Conservation (phyloP, 2,329 filamentous ascomycete species). For the Fusarium globosum region DNA sequence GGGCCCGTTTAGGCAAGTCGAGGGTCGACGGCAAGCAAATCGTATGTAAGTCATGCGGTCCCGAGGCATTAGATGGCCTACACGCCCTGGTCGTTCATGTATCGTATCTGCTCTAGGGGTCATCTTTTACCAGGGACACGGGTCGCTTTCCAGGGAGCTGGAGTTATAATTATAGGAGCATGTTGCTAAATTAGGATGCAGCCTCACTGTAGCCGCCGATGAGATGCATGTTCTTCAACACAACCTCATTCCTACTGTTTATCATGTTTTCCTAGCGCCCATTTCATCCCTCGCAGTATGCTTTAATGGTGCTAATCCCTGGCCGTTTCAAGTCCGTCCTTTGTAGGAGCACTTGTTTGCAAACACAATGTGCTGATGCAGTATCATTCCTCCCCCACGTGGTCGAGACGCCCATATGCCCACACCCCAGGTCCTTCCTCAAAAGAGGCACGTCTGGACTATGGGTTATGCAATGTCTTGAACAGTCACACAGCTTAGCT, state of each 20-base stretch:
- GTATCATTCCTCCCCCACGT: conserved; percentile 13
- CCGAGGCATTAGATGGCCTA: conserved; percentile 15
- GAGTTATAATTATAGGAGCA: conserved; percentile 34
- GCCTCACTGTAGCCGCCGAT: conserved; percentile 51
- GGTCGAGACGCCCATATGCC: conserved; percentile 17
- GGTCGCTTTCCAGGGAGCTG: conserved; percentile 3
- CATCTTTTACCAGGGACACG: neutral
- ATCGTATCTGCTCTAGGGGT: conserved; percentile 9
- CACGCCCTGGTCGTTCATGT: conserved; percentile 21
- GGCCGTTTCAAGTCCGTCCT: conserved; percentile 7
- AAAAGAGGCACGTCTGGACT: conserved; percentile 11
- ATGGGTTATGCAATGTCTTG: conserved; percentile 26
- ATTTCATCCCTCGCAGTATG: conserved; percentile 15
- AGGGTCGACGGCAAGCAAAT: conserved; percentile 13
- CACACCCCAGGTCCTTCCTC: neutral
- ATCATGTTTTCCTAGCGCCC: conserved; percentile 29
- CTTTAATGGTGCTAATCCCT: conserved; percentile 2
- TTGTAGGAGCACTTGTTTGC: conserved; percentile 1
- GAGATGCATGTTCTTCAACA: conserved; percentile 47
- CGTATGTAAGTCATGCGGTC: conserved; percentile 14
- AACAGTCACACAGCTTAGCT: conserved; percentile 22
- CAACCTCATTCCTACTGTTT: conserved; percentile 29
- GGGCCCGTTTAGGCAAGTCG: conserved; percentile 32
- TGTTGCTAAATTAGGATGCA: conserved; percentile 53
- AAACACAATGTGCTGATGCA: conserved; percentile 5